Base-by-base conservation (phyloP, 2,329 filamentous ascomycete genomes). In the Macrophomina tecta region DNA sequence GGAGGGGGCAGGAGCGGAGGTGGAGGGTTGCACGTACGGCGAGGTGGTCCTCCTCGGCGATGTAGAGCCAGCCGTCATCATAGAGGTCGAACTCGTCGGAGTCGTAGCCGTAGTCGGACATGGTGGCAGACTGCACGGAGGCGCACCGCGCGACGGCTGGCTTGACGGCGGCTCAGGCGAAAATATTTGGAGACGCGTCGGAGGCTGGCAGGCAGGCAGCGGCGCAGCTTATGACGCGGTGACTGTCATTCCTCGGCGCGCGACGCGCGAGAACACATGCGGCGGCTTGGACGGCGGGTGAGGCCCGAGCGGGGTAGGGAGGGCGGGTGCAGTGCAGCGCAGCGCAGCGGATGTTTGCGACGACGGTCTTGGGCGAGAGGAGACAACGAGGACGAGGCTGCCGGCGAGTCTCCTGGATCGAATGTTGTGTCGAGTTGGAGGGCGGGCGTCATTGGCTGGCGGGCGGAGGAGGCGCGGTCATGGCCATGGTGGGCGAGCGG, bases 11-110 rank as follows among this genome's bases (percentile, higher is more conserved):
- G 8, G n/a, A 34, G 36, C 5, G 14, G 14, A 32, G 5, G 14
- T n/a, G 48, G 32, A 23, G 42, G 14, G 32, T 2, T 14, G 42
- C 23, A 73, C 77, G 67, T 74, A 80, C 78, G 52, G 77, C 78
- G 30, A 77, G 65, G 14, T 72, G 73, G 68, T 73, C 77, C 40
- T 80, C 80, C 40, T 83, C 82, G 65, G 83, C 82, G 40, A 83
- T 77, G 56, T 82, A 84, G 46, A 82, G 72, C 76, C 80, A 83
- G 55, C 72, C 75, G 65, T 78, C 75, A 7, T 82, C 81, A 62
- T 69, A 70, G 55, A 68, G 61, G 5, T 82, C 81, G 65, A 70
- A 70, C 48, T 78, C 79, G 61, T 77, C 75, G 66, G 77, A 75
- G 69, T 75, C 75, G 64, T 79, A 76, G 69, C 77, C 78, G 73